Base-by-base conservation (phyloP, 805 yeast species). In the Yamadazyma tumulicola region DNA sequence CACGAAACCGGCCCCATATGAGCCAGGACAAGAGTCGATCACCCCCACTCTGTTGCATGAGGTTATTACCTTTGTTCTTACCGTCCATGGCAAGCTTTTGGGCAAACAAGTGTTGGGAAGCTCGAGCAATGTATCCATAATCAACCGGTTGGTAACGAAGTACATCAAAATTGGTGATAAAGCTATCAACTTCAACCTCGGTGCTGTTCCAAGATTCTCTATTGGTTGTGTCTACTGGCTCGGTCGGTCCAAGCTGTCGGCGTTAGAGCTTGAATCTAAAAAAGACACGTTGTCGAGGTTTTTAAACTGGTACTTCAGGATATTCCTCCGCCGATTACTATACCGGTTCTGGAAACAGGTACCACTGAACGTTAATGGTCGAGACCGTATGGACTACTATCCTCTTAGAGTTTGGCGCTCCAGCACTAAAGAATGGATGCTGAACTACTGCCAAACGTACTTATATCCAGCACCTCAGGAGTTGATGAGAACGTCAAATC, bases 331-430 rank as follows among this genome's bases (percentile, higher is more conserved):
- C 19, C 16, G 42, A 3, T 14, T 41, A 3, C 9, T 30, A 14
- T 11, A 7, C 7, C 38, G 21, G 22, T 41, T 36, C 23, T 43
- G 45, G 45, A 38, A 31, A 26, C 18, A 35, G 10, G 12, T 40
- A 4, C 23, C 30, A 3, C 19, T 25, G 16, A n/a, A 11, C 9
- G 9, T 6, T 13, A 24, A 34, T 2, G 44, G 43, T 4, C 21
- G 18, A 13, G 23, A 28, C 6, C 3, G 4, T 10, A 29, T 41
- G 22, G 35, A 30, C 6, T 85, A 64, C 49, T 85, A 73, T 47
- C 67, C 80, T 12, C 87, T 79, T 35, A 64, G 59, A 16, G 55
- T 62, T 1, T 87, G 95, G 95, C 49, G 45, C 7, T 27, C 29
- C 22, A 55, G 73, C 12, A 61, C 75, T 2, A 46, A 46, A 9